Conservation (phyloP, 2,329 filamentous ascomycete genomes). For the Macroventuria anomochaeta region DNA sequence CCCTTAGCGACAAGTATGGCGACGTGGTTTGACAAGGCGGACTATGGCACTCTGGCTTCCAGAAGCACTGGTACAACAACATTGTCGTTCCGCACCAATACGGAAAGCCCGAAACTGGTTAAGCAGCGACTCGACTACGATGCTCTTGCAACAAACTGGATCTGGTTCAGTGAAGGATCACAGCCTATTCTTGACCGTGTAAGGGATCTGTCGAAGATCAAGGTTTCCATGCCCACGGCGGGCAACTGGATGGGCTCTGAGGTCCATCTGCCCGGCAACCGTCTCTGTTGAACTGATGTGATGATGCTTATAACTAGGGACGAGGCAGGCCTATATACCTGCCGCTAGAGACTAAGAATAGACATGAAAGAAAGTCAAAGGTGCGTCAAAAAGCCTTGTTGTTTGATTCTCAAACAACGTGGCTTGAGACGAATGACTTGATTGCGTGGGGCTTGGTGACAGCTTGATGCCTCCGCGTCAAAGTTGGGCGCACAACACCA, state of each 20-base stretch:
- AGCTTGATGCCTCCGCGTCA: no score
- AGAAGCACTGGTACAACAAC: slow-evolving; percentile 4
- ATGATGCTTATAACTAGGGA: no score
- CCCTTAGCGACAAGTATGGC: neutral
- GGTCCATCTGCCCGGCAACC: slow-evolving; percentile 1
- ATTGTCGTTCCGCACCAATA: neutral
- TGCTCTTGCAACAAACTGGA: neutral
- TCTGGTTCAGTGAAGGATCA: slow-evolving; percentile 1
- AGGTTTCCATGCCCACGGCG: slow-evolving; percentile 1
- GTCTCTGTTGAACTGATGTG: no score
- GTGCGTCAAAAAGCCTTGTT: no score
- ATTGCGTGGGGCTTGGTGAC: no score
- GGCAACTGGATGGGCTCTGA: slow-evolving; percentile 4
- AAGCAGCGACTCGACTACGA: slow-evolving; percentile 1
- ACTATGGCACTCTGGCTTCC: slow-evolving; percentile 1
- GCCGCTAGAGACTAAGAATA: no score
- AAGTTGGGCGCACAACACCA: no score
- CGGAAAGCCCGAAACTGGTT: neutral
- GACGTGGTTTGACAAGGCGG: neutral
- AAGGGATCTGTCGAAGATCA: neutral
- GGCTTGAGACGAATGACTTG: no score
- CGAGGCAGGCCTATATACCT: no score
- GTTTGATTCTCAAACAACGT: no score
- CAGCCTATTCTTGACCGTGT: neutral
- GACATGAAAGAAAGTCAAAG: no score